phyloP scores from a whole-genome alignment of 2,329 filamentous ascomycete genomes.

The Ophiostoma piceae region DNA sequence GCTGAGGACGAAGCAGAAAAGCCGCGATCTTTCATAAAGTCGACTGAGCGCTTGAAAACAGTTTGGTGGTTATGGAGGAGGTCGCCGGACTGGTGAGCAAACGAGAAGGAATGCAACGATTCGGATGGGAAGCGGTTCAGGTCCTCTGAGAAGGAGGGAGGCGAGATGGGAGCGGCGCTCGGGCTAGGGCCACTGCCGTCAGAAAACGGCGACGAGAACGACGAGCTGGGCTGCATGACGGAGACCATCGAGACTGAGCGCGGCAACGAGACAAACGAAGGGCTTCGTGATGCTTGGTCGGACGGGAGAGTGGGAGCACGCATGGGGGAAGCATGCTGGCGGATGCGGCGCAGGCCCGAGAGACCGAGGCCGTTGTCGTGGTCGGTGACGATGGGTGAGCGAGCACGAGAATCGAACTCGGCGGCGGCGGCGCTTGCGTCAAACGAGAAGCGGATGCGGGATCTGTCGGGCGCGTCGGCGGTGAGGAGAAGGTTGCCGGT shows the following conservation, averaged over 20 bases:
- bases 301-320: constrained; percentile 62
- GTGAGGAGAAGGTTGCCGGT: constrained; percentile 55
- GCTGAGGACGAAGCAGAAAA: constrained; percentile 50
- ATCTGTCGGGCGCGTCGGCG: constrained; percentile 50
- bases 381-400: constrained; percentile 75
- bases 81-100: constrained; percentile 91
- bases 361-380: constrained; percentile 82
- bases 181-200: constrained; percentile 46
- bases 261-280: constrained; percentile 50
- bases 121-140: constrained; percentile 89
- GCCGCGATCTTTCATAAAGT: constrained; percentile 91
- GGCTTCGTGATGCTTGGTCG: constrained; percentile 57
- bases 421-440: constrained; percentile 58
- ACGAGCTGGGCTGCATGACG: constrained; percentile 48
- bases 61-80: constrained; percentile 87
- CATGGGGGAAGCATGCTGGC: constrained; percentile 66
- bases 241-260: constrained; percentile 67
- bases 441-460: constrained; percentile 67
- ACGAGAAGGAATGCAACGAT: constrained; percentile 96
- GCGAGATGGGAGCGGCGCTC: constrained; percentile 46
- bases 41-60: constrained; percentile 85
- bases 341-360: constrained; percentile 86
- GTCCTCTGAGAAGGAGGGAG: constrained; percentile 79
- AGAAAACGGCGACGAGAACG: constrained; percentile 36
- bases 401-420: constrained; percentile 67